Base-by-base conservation (phyloP, 441 rosid genomes). In the California macrophylla region DNA sequence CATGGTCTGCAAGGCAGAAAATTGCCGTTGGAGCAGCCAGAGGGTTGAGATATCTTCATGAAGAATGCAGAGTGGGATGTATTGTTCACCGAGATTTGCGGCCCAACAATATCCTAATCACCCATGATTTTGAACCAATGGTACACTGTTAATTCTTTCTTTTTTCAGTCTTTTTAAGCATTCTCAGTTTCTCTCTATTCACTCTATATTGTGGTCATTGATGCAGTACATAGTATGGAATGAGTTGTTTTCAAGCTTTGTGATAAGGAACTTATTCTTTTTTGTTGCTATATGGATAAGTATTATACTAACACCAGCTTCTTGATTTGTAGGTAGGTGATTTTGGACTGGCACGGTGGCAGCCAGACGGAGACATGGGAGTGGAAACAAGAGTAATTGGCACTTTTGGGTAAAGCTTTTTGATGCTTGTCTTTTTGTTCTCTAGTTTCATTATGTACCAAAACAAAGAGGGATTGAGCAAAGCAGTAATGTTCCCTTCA, bases 61-160 rank as follows among this genome's bases (percentile, higher is more conserved):
- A 95, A 86, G 99, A 95, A 75, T 95, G 99, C 85, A 87, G 99
- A 88, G 99, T 92, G 70, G 99, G 99, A 38, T 95, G 99, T 77
- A 95, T 95, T 69, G 97, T 95, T 77, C 99, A 95, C 72, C 91
- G 99, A 65, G 99, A 95, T 81, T 82, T 95, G 96, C 86, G 99
- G 69, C 99, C 99, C 15, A 95, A 95, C 87, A 95, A 95, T 78
- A 90, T 95, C 70, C 98, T 95, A 28, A 81, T 95, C 72, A 95
- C 99, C 21, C 99, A 95, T 83, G 99, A 95, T 79, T 90, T 87
- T 76, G 97, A 95, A 70, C 98, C 99, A 54, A 70, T 95, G 93
- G 99, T 95, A 89, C n/a, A n/a, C n/a, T n/a, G n/a, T n/a, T n/a
- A n/a, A n/a, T 52, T 69, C 42, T 62, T 54, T 30, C 40, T 30